These are phyloP conservation scores for Paracoccidioides lutzii DNA, from an alignment of 2,329 filamentous ascomycete species.

Conservation along the genomic window DNA sequence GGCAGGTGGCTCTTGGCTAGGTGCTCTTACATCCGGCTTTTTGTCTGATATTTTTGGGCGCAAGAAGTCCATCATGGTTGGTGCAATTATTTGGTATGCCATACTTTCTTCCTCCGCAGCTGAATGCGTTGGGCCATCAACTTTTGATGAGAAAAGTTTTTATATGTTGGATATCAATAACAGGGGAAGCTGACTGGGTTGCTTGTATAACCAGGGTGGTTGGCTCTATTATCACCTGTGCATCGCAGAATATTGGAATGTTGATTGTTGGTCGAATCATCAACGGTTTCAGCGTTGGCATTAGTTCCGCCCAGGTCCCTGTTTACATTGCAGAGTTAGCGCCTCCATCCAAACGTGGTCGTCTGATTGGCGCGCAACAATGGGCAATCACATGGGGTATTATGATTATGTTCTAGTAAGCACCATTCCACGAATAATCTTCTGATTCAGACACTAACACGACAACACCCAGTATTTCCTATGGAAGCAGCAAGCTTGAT, in stretches of 20 bases:
- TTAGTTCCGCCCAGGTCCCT: conserved; percentile 30
- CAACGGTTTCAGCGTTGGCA: conserved; percentile 32
- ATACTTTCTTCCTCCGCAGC: conserved; percentile 1
- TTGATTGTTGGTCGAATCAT: conserved; percentile 31
- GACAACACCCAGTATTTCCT: conserved; percentile 33
- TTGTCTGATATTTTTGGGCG: conserved; percentile 45
- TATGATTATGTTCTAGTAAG: conserved; percentile 48
- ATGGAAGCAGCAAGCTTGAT: conserved; percentile 48
- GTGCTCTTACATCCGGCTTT: conserved; percentile 42
- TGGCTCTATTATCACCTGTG: conserved; percentile 48
- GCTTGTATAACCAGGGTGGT: conserved; percentile 30
- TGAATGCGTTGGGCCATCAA: not conserved
- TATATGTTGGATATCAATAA: not conserved
- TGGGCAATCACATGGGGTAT: conserved; percentile 34
- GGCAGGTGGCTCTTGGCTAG: conserved; percentile 58
- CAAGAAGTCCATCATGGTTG: conserved; percentile 41
- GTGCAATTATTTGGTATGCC: conserved; percentile 37
- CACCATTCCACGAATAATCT: conserved; percentile 1
- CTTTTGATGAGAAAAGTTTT: conserved; percentile 2
- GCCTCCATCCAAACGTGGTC: conserved; percentile 31
- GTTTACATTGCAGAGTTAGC: conserved; percentile 29
- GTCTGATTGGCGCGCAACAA: conserved; percentile 31
- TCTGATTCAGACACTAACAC: not conserved
- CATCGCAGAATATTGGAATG: conserved; percentile 53
- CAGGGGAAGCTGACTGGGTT: not conserved